Conservation (phyloP, 2,329 filamentous ascomycete species). For the Domatiomyces catenatus region DNA sequence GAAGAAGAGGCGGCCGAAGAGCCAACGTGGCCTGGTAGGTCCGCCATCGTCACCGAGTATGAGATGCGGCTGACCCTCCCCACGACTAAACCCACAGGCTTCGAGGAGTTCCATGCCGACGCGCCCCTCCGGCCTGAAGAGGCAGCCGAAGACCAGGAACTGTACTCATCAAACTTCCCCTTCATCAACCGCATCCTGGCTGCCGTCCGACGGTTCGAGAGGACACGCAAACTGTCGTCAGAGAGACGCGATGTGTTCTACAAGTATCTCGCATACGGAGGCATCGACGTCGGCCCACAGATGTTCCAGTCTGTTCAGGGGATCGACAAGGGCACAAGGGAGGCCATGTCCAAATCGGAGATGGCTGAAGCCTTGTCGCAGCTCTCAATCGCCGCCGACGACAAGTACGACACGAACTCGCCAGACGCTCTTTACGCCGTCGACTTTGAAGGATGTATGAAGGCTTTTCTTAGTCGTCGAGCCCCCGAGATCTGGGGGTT, state of each 20-base stretch:
- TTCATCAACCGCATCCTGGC: constrained; percentile 61
- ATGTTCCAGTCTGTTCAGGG: constrained; percentile 49
- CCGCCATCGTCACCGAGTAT: constrained; percentile 6
- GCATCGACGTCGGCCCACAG: constrained; percentile 49
- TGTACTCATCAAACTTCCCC: constrained; percentile 46
- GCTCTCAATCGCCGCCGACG: constrained; percentile 32
- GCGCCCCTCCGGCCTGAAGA: constrained; percentile 59
- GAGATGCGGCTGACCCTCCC: constrained; percentile 1
- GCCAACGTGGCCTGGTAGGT: constrained; percentile 24
- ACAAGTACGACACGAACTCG: constrained; percentile 22
- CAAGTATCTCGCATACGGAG: constrained; percentile 70
- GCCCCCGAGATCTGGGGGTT: constrained; percentile 44
- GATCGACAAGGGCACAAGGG: constrained; percentile 38
- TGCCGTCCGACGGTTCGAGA: constrained; percentile 67
- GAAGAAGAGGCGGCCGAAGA: constrained; percentile 25
- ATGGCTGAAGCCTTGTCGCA: constrained; percentile 47
- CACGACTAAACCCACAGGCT: constrained; percentile 43
- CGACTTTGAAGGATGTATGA: constrained; percentile 63
- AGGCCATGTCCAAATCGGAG: constrained; percentile 46
- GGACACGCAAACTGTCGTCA: constrained; percentile 56
- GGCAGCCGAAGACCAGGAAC: constrained; percentile 45
- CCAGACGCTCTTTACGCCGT: constrained; percentile 48
- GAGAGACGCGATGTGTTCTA: constrained; percentile 52
- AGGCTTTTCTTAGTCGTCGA: constrained; percentile 55
- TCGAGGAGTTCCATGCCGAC: constrained; percentile 71